Conservation (phyloP, 2,329 filamentous ascomycete species). For the Lachnellula hyalina region DNA sequence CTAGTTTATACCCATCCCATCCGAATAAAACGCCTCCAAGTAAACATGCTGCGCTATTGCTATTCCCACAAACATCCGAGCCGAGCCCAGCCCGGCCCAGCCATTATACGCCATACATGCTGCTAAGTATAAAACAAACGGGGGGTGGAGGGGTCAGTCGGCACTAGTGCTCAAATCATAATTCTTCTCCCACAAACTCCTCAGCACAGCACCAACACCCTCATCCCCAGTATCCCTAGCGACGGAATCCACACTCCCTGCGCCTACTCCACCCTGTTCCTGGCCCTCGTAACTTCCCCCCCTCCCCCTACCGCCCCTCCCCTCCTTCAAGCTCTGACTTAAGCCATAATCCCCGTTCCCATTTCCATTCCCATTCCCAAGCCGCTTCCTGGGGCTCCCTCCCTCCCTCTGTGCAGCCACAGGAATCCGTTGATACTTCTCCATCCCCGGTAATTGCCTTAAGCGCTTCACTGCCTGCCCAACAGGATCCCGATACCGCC, state of each 20-base stretch:
- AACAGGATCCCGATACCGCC: slow-evolving; percentile 66
- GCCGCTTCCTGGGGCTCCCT: slow-evolving; percentile 24
- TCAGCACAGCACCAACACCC: slow-evolving; percentile 45
- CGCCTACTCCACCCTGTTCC: neutral
- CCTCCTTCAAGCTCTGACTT: slow-evolving; percentile 38
- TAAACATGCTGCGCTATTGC: no score
- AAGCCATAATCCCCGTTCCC: slow-evolving; percentile 27
- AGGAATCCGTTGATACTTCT: slow-evolving; percentile 46
- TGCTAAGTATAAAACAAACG: neutral
- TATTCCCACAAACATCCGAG: neutral
- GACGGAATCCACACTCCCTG: slow-evolving; percentile 13
- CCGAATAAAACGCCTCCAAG: neutral
- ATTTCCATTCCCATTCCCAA: slow-evolving; percentile 29
- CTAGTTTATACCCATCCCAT: neutral
- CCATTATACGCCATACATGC: neutral
- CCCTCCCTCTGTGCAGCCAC: slow-evolving; percentile 31
- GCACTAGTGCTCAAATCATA: slow-evolving; percentile 50
- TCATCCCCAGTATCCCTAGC: slow-evolving; percentile 41
- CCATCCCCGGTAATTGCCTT: slow-evolving; percentile 45
- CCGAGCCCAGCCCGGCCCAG: neutral
- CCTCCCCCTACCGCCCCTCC: slow-evolving; percentile 1
- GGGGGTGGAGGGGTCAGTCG: slow-evolving; percentile 19
- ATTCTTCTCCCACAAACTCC: slow-evolving; percentile 58
- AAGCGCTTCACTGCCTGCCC: slow-evolving; percentile 55
- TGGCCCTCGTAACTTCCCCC: slow-evolving; percentile 18